phyloP scores from a whole-genome alignment of 495 filamentous ascomycete genomes.

The Neurospora hispaniola region DNA sequence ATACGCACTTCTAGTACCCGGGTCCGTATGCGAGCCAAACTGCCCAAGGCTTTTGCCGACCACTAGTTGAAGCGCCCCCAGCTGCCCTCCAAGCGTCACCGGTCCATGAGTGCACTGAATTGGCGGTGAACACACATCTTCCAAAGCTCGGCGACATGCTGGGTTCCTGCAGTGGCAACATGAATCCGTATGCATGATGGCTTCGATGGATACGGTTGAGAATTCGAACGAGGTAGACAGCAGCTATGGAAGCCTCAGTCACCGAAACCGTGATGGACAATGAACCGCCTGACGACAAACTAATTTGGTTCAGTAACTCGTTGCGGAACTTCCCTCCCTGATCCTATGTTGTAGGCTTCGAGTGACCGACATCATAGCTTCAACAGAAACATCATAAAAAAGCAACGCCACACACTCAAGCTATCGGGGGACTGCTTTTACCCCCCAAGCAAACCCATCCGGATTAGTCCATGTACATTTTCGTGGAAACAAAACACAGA shows the following conservation, averaged over 20 bases:
- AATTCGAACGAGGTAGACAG: background rate
- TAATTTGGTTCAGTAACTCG: background rate
- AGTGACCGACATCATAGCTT: background rate
- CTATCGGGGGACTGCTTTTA: background rate
- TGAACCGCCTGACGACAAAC: background rate
- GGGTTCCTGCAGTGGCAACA: background rate
- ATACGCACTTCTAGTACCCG: background rate
- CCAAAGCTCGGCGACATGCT: background rate
- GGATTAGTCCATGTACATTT: background rate
- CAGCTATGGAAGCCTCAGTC: background rate
- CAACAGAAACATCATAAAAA: background rate
- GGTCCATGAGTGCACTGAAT: background rate
- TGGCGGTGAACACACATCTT: background rate
- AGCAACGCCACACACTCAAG: background rate
- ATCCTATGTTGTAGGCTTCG: background rate
- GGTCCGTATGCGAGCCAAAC: background rate
- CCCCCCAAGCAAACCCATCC: background rate
- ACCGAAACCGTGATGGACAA: background rate
- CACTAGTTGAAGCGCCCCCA: background rate
- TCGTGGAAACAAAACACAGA: background rate
- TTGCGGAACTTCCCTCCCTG: background rate
- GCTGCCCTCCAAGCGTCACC: background rate
- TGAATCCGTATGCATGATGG: background rate
- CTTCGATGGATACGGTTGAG: background rate
- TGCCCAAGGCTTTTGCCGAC: background rate